Evolutionary conservation across 2,329 filamentous ascomycete genomes (phyloP).

Genomic region (Stemphylium beticola): DNA sequence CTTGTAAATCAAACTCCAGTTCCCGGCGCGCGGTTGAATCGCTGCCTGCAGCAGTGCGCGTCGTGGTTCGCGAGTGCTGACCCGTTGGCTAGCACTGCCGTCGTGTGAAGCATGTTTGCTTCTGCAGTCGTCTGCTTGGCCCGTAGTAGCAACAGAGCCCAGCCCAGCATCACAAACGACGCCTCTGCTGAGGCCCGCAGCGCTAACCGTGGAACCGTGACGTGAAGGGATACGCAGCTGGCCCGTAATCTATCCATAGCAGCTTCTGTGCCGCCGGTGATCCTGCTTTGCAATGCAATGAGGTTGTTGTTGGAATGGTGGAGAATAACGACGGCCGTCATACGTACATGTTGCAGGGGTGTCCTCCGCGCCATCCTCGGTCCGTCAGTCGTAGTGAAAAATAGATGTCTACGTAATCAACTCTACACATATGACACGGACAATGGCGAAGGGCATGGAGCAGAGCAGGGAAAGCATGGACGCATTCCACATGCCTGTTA

Average conservation of each 20-base stretch:
- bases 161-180: constrained; percentile 21
- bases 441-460: constrained; percentile 4
- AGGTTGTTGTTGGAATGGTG: constrained; percentile 16
- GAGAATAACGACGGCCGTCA: constrained; percentile 16
- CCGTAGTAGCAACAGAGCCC: constrained; percentile 6
- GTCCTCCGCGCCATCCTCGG: constrained; percentile 11
- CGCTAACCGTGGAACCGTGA: constrained; percentile 44
- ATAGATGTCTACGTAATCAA: constrained; percentile 25
- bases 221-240: constrained; percentile 26
- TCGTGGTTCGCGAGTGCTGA: constrained; percentile 23
- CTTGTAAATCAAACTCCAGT: constrained; percentile 10
- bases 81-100: constrained; percentile 24
- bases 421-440: constrained; percentile 9
- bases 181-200: constrained; percentile 27
- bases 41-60: constrained; percentile 10
- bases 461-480: constrained; percentile 4
- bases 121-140: constrained; percentile 37
- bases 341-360: constrained; percentile 17
- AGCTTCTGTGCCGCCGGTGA: constrained; percentile 33
- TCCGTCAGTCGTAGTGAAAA: constrained; percentile 2
- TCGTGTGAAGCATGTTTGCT: constrained; percentile 33
- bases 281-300: constrained; percentile 26
- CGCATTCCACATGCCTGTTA: constrained; percentile 13
- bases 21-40: constrained; percentile 2
- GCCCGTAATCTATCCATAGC: constrained; percentile 28